Evolutionary conservation across 2,329 filamentous ascomycete genomes (phyloP), one percentile per base, ranked within the genome.

Genomic region (Xylaria sp.): DNA sequence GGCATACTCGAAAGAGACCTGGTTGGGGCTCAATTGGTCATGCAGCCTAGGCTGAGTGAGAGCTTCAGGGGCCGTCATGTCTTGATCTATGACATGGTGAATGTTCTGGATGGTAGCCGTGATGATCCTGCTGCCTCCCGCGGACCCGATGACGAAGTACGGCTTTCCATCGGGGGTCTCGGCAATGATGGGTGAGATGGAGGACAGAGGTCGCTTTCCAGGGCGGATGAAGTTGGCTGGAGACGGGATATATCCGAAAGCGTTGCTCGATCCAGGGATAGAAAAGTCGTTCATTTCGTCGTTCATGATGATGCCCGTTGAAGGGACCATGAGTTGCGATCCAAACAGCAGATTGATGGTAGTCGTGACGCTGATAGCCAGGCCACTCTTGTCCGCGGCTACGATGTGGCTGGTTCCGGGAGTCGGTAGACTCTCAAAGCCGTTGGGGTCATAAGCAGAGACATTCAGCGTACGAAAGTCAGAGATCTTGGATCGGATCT

Each of bases 341-440:
- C 92, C 92, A 69, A 96, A 96, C 1, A 92, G 80, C 7, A 92
- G 80, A 74, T 96, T 96, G 64, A 96, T 80, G 0, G 92, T 96
- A 0, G 91, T 93, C 0, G 92, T 96, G 2, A 93, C 79, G 0
- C 90, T 90, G 52, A 96, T 84, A 8, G 91, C 85, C 68, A 96
- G 76, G 0, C 92, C 92, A 1, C 82, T 84, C 42, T 80, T 78
- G 74, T 96, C 92, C 1, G 88, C 87, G 0, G 87, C 79, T 0
- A 91, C 87, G 1, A 92, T 74, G 49, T 91, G 89, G 1, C 84
- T 86, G 0, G 89, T 92, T 0, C 89, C 89, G 0, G 86, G 88
- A 0, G 91, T 94, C 6, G 82, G 77, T 9, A 83, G 67, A 7
- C 79, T 80, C 61, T 83, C 80, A 3, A 83, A 67, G 2, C 80